Conservation (phyloP, 225 moss, liverwort and hornwort genomes). For the Rhytidiadelphus loreus region DNA sequence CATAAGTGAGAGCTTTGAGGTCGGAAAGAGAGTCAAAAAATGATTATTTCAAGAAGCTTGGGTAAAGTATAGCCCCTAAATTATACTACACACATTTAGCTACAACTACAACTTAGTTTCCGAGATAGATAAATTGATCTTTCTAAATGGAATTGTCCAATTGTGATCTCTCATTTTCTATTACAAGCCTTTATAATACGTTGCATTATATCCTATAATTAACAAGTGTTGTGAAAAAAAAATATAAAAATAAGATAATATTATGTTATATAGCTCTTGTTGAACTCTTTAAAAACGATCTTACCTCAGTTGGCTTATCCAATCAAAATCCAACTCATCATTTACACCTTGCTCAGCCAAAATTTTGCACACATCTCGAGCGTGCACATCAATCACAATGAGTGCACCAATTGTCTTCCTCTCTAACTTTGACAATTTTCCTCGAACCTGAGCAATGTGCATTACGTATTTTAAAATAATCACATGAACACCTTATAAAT, state of each 20-base stretch:
- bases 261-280: neutral
- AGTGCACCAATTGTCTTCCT: slow-evolving; percentile 79
- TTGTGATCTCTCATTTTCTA: neutral
- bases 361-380: slow-evolving; percentile 67
- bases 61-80: neutral
- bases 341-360: slow-evolving; percentile 62
- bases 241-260: no score
- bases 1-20: neutral
- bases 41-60: neutral
- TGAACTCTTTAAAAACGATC: neutral
- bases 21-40: neutral
- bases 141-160: neutral
- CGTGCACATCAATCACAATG: slow-evolving; percentile 69
- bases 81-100: neutral
- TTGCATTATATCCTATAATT: neutral
- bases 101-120: neutral
- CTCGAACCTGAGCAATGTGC: slow-evolving; percentile 39
- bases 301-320: slow-evolving; percentile 76
- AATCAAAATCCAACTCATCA: slow-evolving; percentile 71
- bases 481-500: neutral
- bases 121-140: fast-evolving
- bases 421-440: slow-evolving; percentile 52
- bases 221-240: neutral
- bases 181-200: neutral
- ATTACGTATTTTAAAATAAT: neutral